These are phyloP conservation scores for Parafenestella ontariensis DNA, from an alignment of 2,329 filamentous ascomycete species.

Conservation along the genomic window DNA sequence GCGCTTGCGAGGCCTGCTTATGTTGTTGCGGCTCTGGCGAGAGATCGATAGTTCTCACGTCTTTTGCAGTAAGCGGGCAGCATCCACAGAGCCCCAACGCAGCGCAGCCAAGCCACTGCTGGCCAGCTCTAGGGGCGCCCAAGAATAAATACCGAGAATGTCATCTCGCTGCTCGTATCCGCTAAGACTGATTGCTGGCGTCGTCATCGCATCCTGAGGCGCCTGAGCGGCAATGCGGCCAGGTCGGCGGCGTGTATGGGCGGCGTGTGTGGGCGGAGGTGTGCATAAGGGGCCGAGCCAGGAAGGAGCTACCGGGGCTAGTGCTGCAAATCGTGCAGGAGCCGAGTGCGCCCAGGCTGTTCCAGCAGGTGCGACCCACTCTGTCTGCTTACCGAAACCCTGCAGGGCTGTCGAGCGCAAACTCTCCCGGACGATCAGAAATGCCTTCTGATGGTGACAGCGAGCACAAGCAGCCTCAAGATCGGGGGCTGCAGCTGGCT, in stretches of 20 bases:
- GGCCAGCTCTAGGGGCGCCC: neutral
- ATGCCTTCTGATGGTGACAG: neutral
- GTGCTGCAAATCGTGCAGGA: conserved; percentile 25
- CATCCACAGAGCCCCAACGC: neutral
- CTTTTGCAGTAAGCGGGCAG: neutral
- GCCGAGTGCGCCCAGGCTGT: conserved; percentile 29
- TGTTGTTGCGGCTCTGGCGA: neutral
- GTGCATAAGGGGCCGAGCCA: conserved; percentile 18
- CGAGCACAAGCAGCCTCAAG: neutral
- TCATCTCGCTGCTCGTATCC: conserved; percentile 4
- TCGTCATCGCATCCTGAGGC: neutral
- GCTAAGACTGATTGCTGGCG: neutral
- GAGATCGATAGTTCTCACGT: neutral
- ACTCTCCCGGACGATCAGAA: conserved; percentile 3
- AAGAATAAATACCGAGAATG: neutral
- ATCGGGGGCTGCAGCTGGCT: neutral
- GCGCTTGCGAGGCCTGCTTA: neutral
- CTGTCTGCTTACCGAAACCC: conserved; percentile 10
- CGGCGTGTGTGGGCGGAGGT: conserved; percentile 15
- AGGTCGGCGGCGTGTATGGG: conserved; percentile 11
- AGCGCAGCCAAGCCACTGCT: no score
- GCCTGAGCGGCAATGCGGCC: conserved; percentile 1
- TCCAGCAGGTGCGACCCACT: conserved; percentile 25
- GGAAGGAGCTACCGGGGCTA: conserved; percentile 19
- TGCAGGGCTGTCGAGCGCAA: neutral